Evolutionary conservation across 768 basidiomycete species (phyloP).

Genomic region (Hemileccinum impolitum): DNA sequence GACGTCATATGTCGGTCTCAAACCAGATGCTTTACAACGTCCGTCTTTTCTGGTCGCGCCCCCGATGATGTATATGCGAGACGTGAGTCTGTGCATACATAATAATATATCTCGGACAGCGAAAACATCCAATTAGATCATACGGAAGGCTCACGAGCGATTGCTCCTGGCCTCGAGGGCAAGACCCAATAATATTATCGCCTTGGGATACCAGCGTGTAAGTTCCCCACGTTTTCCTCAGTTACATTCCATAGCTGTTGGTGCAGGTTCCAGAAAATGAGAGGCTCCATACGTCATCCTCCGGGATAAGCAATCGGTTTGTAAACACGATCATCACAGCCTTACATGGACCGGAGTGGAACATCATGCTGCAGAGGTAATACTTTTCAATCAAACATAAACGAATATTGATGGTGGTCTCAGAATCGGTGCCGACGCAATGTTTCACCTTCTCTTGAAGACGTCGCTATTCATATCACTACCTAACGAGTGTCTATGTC

Average conservation of each 20-base stretch:
- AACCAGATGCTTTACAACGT: constrained; percentile 16
- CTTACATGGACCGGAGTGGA: constrained; percentile 66
- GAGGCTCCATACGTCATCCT: constrained; percentile 37
- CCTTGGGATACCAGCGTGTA: constrained; percentile 62
- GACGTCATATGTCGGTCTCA: constrained; percentile 45
- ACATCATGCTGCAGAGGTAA: constrained; percentile 57
- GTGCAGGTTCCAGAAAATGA: constrained; percentile 29
- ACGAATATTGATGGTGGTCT: background rate
- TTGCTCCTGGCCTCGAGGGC: constrained; percentile 41
- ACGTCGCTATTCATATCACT: constrained; percentile 73
- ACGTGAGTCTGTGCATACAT: constrained; percentile 36
- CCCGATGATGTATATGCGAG: constrained; percentile 50
- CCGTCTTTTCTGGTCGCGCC: constrained; percentile 30
- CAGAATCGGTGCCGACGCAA: constrained; percentile 75
- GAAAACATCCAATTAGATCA: constrained; percentile 39
- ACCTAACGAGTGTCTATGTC: constrained; percentile 82
- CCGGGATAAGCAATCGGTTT: constrained; percentile 54
- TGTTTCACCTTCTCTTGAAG: constrained; percentile 74
- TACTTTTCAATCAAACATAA: background rate
- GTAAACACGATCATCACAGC: constrained; percentile 75
- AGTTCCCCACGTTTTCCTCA: constrained; percentile 11
- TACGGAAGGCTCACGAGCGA: constrained; percentile 57
- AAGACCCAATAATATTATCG: constrained; percentile 56
- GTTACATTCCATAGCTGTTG: background rate
- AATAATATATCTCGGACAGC: too few relatives aligned